phyloP scores from a whole-genome alignment of 2,329 filamentous ascomycete genomes.

The Colletotrichum echinochloae region DNA sequence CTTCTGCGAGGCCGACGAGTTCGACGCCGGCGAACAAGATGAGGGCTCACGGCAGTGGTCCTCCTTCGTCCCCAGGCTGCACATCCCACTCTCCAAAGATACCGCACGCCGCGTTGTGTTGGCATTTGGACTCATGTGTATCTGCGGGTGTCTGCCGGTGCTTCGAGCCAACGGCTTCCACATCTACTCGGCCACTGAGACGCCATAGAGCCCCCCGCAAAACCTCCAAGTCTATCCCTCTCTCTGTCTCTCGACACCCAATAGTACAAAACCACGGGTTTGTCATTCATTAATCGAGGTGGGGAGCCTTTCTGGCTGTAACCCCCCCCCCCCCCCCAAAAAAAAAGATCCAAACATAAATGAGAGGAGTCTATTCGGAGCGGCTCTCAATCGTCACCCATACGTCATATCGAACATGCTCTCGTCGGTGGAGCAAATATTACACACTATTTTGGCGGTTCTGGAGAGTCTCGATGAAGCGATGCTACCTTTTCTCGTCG shows the following conservation, averaged over 20 bases:
- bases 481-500: constrained; percentile 38
- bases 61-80: constrained; percentile 30
- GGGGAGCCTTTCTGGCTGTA: constrained; percentile 1
- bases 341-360: background rate
- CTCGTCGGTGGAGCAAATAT: constrained; percentile 31
- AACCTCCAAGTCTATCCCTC: background rate
- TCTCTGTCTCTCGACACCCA: background rate
- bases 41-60: constrained; percentile 24
- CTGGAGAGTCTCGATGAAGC: constrained; percentile 1
- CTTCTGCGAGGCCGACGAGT: constrained; percentile 35
- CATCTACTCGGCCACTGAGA: constrained; percentile 33
- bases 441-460: constrained; percentile 19
- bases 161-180: constrained; percentile 38
- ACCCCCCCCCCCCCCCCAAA: background rate
- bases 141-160: constrained; percentile 42
- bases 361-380: constrained; percentile 33
- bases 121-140: constrained; percentile 48
- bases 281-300: constrained; percentile 7
- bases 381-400: constrained; percentile 12
- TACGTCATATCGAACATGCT: constrained; percentile 27
- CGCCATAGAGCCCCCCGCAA: constrained; percentile 18
- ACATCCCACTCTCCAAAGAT: constrained; percentile 39
- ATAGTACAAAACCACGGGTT: background rate
- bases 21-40: constrained; percentile 14
- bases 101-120: constrained; percentile 48